Percentiles rank a stretch among this genome's conserved stretches.
Conservation (phyloP, 176 grass and related monocot species). For the Luzula sylvatica region DNA sequence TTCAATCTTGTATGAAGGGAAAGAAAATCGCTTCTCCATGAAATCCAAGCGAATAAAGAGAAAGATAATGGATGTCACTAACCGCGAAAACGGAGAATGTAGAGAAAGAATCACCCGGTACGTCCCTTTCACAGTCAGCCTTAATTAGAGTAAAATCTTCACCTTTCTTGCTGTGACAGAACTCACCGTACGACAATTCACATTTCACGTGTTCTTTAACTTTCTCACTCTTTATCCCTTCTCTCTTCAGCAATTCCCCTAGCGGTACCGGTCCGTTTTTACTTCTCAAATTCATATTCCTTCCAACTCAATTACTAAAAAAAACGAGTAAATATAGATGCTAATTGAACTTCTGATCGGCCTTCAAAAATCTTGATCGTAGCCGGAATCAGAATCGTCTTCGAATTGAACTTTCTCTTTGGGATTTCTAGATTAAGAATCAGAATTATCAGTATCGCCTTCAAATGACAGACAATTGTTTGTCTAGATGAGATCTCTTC, state of each 20-base stretch:
- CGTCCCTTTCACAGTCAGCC: conserved; percentile 37
- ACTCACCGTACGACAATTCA: conserved; percentile 19
- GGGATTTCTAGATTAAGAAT: too few relatives aligned
- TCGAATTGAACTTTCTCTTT: too few relatives aligned
- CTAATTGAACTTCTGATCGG: too few relatives aligned
- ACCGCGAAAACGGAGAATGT: conserved; percentile 40
- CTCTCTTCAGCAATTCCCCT: conserved; percentile 26
- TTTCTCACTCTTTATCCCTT: conserved; percentile 17
- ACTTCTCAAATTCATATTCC: conserved; percentile 9
- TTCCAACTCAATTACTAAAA: too few relatives aligned
- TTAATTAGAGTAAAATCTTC: conserved; percentile 68
- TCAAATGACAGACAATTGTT: too few relatives aligned
- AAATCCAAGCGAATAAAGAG: neutral
- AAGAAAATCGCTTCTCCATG: neutral
- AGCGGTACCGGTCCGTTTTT: conserved; percentile 23
- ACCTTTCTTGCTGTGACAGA: too few relatives aligned
- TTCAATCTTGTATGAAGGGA: too few relatives aligned
- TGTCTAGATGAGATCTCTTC: too few relatives aligned
- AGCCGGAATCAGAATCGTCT: too few relatives aligned
- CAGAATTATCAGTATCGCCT: too few relatives aligned
- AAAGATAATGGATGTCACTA: neutral
- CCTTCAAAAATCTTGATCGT: too few relatives aligned
- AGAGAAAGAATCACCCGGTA: conserved; percentile 41
- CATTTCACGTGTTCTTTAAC: conserved; percentile 14
- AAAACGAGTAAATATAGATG: too few relatives aligned